These are phyloP conservation scores for Cylindrodendrum hubeiense DNA, from an alignment of 2,329 filamentous ascomycete genomes.

Conservation along the genomic window DNA sequence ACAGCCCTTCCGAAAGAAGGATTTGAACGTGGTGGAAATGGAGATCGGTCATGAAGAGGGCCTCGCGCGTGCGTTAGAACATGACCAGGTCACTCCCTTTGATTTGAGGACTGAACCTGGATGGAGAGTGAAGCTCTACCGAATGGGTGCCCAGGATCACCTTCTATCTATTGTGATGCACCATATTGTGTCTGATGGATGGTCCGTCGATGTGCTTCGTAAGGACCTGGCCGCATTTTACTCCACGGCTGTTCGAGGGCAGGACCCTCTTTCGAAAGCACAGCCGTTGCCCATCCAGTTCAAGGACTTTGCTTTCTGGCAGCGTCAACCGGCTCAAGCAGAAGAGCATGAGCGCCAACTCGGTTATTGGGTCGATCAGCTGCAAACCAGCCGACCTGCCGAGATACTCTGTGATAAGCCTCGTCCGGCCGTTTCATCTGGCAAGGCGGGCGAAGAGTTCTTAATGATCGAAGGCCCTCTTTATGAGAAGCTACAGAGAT, in stretches of 20 bases:
- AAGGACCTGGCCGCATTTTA: constrained; percentile 17
- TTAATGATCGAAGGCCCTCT: constrained; percentile 15
- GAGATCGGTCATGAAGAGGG: not conserved
- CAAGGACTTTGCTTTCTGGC: constrained; percentile 33
- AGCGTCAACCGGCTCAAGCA: not conserved
- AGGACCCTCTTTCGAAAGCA: constrained; percentile 27
- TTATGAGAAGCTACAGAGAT: constrained; percentile 18
- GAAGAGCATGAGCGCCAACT: constrained; percentile 7
- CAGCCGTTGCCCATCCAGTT: constrained; percentile 39
- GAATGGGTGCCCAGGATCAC: constrained; percentile 27
- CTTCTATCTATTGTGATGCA: constrained; percentile 45
- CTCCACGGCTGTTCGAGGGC: constrained; percentile 20
- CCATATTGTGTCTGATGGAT: constrained; percentile 46
- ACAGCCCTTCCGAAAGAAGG: not conserved
- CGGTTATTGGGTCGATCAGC: constrained; percentile 18
- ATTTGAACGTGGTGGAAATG: not conserved
- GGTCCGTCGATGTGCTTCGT: constrained; percentile 33
- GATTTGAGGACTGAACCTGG: constrained; percentile 37
- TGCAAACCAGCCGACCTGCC: constrained; percentile 13
- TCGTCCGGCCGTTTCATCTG: constrained; percentile 17
- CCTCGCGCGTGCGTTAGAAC: not conserved
- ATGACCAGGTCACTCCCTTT: constrained; percentile 39
- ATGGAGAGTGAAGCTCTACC: constrained; percentile 35
- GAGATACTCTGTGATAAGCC: constrained; percentile 24
- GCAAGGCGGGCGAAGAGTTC: constrained; percentile 11